phyloP scores from a whole-genome alignment of 495 filamentous ascomycete genomes.

The Xylaria grammica region DNA sequence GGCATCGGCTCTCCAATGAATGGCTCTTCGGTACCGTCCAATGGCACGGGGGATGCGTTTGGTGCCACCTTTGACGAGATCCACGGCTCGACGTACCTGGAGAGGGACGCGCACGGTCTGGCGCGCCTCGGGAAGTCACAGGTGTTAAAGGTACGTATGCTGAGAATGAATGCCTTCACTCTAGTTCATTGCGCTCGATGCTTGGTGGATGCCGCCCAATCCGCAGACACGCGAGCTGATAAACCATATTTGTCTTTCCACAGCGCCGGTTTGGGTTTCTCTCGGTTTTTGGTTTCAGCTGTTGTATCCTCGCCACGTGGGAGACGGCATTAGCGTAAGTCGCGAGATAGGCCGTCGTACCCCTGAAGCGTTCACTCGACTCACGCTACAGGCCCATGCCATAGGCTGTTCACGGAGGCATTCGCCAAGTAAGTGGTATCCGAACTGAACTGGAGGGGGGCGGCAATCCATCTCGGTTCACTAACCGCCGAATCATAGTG shows the following conservation, averaged over 20 bases:
- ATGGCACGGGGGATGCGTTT: neutral
- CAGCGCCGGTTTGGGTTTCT: conserved; percentile 50
- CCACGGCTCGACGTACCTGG: conserved; percentile 19
- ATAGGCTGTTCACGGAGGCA: no score
- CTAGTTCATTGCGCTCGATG: neutral
- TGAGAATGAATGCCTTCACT: neutral
- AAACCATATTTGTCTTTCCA: neutral
- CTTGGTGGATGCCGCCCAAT: neutral
- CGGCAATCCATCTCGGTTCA: neutral
- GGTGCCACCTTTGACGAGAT: conserved; percentile 11
- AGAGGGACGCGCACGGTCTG: conserved; percentile 26
- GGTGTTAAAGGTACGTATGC: conserved; percentile 44
- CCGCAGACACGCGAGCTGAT: neutral
- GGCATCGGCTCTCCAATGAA: neutral
- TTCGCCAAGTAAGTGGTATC: no score
- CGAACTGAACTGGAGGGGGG: no score
- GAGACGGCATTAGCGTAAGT: conserved; percentile 41
- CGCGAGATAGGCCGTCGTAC: neutral
- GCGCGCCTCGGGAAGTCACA: conserved; percentile 56
- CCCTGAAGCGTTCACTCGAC: neutral
- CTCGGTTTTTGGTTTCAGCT: conserved; percentile 52
- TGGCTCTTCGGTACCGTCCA: neutral
- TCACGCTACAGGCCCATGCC: neutral
- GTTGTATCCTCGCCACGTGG: conserved; percentile 54
- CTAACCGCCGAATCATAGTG: conserved; percentile 26